Conservation (phyloP, 1,139 yeast genomes). For the Hansenula lynferdii region DNA sequence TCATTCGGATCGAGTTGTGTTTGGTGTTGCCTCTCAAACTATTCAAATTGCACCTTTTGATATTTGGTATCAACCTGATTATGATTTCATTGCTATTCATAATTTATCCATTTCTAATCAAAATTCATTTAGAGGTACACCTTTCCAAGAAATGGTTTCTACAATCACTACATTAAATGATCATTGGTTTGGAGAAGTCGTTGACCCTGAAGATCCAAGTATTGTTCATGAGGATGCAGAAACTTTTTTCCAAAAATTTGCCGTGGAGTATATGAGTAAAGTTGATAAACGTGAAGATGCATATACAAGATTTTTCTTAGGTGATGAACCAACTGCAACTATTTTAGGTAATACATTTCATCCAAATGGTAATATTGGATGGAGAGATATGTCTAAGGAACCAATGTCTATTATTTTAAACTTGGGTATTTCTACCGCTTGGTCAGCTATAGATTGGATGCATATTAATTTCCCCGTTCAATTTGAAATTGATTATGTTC, state of each 20-base stretch:
- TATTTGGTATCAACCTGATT: slow-evolving; percentile 61
- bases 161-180: slow-evolving; percentile 48
- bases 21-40: slow-evolving; percentile 57
- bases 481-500: slow-evolving; percentile 48
- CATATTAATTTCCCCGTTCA: slow-evolving; percentile 46
- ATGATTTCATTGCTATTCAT: slow-evolving; percentile 43
- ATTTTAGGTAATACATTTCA: slow-evolving; percentile 42
- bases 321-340: slow-evolving; percentile 49
- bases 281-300: slow-evolving; percentile 32
- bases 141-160: slow-evolving; percentile 56
- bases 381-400: slow-evolving; percentile 55
- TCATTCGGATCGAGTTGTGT: slow-evolving; percentile 33
- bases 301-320: slow-evolving; percentile 53
- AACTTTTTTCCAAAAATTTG: slow-evolving; percentile 43
- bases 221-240: slow-evolving; percentile 2
- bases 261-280: slow-evolving; percentile 50
- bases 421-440: slow-evolving; percentile 53
- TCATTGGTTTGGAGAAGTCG: slow-evolving; percentile 53
- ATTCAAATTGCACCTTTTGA: slow-evolving; percentile 58
- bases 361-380: slow-evolving; percentile 60
- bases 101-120: slow-evolving; percentile 41
- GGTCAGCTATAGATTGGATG: slow-evolving; percentile 63
- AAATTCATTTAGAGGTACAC: slow-evolving; percentile 57
- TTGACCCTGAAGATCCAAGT: slow-evolving; percentile 18
- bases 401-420: slow-evolving; percentile 60